Base-by-base conservation (phyloP, 2,329 filamentous ascomycete genomes). In the Penicillium sp. region DNA sequence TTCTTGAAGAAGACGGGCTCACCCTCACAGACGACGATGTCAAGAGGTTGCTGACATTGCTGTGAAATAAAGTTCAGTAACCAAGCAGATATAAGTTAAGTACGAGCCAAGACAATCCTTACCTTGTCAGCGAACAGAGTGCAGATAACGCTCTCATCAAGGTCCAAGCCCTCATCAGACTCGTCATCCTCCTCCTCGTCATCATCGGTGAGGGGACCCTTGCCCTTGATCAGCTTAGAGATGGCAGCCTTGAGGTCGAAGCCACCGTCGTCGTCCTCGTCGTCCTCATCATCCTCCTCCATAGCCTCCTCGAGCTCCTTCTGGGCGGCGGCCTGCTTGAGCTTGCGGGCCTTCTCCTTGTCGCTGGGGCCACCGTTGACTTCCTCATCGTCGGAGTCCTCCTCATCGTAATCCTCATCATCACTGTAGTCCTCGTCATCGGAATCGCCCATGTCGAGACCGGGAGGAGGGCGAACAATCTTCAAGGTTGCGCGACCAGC, bases 1-100 rank as follows among this genome's bases (percentile, higher is more conserved):
- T 96, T 93, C 76, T 91, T 87, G 84, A 99, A 98, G 85, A 91
- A 97, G 68, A 97, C 89, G 71, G 88, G 88, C 85, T 99, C 95
- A 70, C 91, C 87, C 78, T 97, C 91, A 72, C 87, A 88, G 76
- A 99, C 88, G 67, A 91, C 95, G 79, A 99, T 92, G 80, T 99
- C 92, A 62, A 99, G 88, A 53, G 95, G 83, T 81, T 99, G 96
- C 82, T 99, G 95, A 86, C 90, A 97, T 83, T 91, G 88, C 95
- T 98, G 73, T 50, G 6, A 22, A 45, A 47, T 44, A 45, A 8
- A 17, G 24, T 70, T 70, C 59, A 67, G 58, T 59, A 35, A 26
- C 33, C 10, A 17, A 40, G n/a, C 12, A 12, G 22, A 54, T 24
- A 22, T 12, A 4, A 13, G 9, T 30, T 28, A 12, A n/a, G 26